A percentile compares a stretch with the other conserved stretches of the same genome.
These are phyloP conservation scores for Leptographium radiaticola DNA, from an alignment of 2,329 filamentous ascomycete genomes.

Conservation along the genomic window DNA sequence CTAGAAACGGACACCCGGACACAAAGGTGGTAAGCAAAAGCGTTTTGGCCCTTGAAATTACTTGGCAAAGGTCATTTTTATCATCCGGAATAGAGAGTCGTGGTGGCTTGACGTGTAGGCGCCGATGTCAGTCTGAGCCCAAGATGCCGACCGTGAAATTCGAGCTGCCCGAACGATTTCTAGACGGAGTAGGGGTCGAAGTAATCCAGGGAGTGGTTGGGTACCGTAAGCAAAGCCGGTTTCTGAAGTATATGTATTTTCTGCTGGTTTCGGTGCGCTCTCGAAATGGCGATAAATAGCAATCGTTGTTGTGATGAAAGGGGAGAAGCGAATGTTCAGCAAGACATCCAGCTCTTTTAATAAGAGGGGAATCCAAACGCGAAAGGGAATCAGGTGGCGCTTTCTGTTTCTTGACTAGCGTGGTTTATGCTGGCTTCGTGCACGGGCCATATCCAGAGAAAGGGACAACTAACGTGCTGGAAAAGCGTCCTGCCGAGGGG, in stretches of 20 bases:
- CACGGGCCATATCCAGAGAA: conserved; percentile 11
- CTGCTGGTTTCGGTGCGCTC: not conserved
- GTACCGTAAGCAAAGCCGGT: not conserved
- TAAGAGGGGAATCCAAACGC: not conserved
- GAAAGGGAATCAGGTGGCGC: conserved; percentile 3
- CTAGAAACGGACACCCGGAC: not conserved
- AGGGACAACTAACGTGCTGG: conserved; percentile 11
- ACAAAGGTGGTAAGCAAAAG: not conserved
- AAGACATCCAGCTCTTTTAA: not conserved
- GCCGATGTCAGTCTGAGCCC: not conserved
- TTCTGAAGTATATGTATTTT: not conserved
- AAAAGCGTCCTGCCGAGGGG: conserved; percentile 11
- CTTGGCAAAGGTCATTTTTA: not conserved
- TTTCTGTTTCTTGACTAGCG: conserved; percentile 5
- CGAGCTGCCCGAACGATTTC: not conserved
- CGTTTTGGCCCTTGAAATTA: not conserved
- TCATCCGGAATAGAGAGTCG: not conserved
- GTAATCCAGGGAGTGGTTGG: not conserved
- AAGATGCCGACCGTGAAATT: not conserved
- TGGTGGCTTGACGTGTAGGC: not conserved
- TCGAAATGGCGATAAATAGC: too few relatives aligned
- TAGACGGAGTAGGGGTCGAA: not conserved
- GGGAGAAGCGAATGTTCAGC: not conserved
- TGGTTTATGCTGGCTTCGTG: not conserved
- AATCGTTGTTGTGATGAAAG: not conserved